Percentiles rank a stretch among this genome's conserved stretches.
Conservation (phyloP, 306 rosid genomes). For the Sindora glabra region DNA sequence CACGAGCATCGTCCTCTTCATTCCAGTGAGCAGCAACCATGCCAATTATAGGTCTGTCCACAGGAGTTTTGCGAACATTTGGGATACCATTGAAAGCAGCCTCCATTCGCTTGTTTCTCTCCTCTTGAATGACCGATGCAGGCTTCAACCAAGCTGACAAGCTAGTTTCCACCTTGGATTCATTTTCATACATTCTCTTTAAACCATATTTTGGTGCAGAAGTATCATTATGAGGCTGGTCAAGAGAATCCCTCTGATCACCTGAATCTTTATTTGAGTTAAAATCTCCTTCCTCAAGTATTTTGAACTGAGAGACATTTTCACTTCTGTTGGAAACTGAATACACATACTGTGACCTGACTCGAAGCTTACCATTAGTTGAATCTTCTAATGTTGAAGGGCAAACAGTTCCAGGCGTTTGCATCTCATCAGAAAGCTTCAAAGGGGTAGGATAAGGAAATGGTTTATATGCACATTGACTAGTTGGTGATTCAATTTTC, state of each 20-base stretch:
- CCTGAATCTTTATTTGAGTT: constrained; percentile 31
- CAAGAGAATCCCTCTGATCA: constrained; percentile 35
- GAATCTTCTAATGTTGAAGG: constrained; percentile 50
- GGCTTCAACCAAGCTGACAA: constrained; percentile 64
- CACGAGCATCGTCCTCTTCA: constrained; percentile 42
- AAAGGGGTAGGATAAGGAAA: constrained; percentile 74
- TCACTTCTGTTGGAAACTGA: constrained; percentile 37
- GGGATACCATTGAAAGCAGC: constrained; percentile 16
- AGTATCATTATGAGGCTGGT: constrained; percentile 29
- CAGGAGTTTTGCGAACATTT: constrained; percentile 38
- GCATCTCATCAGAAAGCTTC: constrained; percentile 78
- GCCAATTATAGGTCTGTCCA: constrained; percentile 68
- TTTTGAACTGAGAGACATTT: constrained; percentile 30
- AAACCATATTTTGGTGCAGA: constrained; percentile 27
- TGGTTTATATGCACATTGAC: constrained; percentile 38
- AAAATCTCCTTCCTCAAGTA: constrained; percentile 38
- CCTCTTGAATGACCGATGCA: constrained; percentile 27
- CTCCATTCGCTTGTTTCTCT: constrained; percentile 18
- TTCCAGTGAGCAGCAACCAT: constrained; percentile 71
- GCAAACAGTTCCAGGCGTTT: constrained; percentile 89
- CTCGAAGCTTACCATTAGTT: constrained; percentile 40
- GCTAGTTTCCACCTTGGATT: constrained; percentile 49
- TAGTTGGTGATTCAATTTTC: constrained; percentile 31
- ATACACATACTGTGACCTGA: constrained; percentile 69
- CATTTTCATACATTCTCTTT: constrained; percentile 29